Evolutionary conservation across 1,284 basidiomycete species (phyloP), one percentile per base, ranked within the genome.

Genomic region (Xerocomus nothofagi): DNA sequence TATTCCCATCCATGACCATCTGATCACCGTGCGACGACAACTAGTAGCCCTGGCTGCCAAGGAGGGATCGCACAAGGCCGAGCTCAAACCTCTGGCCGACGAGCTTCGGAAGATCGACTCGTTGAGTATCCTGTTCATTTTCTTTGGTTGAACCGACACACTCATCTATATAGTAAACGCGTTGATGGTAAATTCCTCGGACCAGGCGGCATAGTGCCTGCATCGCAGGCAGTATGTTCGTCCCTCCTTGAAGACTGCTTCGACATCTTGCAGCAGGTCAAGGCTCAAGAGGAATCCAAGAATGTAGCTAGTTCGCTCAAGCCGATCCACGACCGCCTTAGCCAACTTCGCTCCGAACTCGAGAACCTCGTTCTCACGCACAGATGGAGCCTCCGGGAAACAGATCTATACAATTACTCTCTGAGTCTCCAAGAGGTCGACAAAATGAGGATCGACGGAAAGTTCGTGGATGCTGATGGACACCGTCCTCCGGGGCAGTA

Each of bases 211-310:
- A 87, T 83, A 36, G 88, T 98, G 0, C 93, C 95, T 11, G 81
- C 88, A 39, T 96, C 94, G 8, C 95, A 98, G 69, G 91, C 91
- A 2, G 70, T 89, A n/a, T 90, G 88, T 59, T 86, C 86, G 0
- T 95, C 95, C 2, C 74, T 99, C 26, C 76, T 99, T 11, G 96
- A 99, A 70, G 93, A 96, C 63, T 97, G 93, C 68, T 99, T 99
- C 69, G 95, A 99, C 51, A 91, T 98, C 53, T 80, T 86, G 37
- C 94, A 99, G 71, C 96, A 99, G 69, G 94, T 99, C 73, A 90
- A 91, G 58, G 94, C 95, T 3, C 81, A 92, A 56, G 93, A 98
- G 61, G 92, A 95, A 38, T 91, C 90, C 45, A 95, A 93, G 71
- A 84, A 94, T 61, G 92, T 98, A 34, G 79, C 91, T 10, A 81